Percentiles rank a stretch among this genome's conserved stretches.
phyloP scores from a whole-genome alignment of 2,329 filamentous ascomycete species.

The Fusarium sp. region DNA sequence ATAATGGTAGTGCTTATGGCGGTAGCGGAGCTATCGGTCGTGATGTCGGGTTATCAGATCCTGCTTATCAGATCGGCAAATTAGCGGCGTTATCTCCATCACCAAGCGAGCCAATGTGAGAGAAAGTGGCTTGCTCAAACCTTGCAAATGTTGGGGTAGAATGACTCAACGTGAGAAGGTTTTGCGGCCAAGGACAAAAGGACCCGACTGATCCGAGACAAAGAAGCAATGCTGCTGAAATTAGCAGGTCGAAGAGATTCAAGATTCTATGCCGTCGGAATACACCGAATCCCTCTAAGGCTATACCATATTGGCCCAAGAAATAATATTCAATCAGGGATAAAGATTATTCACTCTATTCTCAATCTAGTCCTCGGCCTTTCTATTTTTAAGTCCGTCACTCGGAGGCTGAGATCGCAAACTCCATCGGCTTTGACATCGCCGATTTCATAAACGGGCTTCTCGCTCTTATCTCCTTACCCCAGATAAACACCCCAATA shows the following conservation, averaged over 20 bases:
- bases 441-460: conserved; percentile 29
- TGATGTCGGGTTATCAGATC: conserved; percentile 9
- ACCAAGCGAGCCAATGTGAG: background rate
- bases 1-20: background rate
- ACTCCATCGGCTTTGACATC: conserved; percentile 15
- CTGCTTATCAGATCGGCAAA: conserved; percentile 22
- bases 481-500: conserved; percentile 23
- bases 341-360: no score
- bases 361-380: no score
- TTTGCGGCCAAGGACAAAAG: background rate
- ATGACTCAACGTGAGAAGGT: background rate
- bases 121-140: background rate
- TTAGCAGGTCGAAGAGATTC: background rate
- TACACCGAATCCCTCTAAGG: fast-evolving
- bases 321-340: no score
- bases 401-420: background rate
- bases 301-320: fast-evolving
- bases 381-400: fast-evolving
- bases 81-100: background rate
- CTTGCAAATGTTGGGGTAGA: background rate
- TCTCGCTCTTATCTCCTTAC: conserved; percentile 17
- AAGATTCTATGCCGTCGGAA: background rate
- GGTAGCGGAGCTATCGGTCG: conserved; percentile 27
- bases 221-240: fast-evolving
- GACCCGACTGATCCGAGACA: background rate